Base-by-base conservation (phyloP, 257 asterid species). In the Lycium ferocissimum region DNA sequence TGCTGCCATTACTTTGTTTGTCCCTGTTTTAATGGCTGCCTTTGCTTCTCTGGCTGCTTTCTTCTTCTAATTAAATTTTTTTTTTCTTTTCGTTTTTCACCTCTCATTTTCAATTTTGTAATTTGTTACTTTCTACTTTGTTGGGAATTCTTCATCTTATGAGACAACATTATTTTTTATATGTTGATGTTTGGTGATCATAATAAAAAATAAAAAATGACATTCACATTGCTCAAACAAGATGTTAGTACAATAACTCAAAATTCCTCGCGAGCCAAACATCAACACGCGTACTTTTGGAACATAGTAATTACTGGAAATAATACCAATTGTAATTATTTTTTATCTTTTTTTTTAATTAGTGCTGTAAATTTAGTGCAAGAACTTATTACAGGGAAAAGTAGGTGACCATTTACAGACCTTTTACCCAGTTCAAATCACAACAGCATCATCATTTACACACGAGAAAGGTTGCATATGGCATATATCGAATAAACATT, bases 31-130 rank as follows among this genome's bases (percentile, higher is more conserved):
- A 33, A 75, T 49, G 61, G 81, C 81, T 49, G 43, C 43, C 45
- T 75, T 49, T 75, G 81, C 62, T 49, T 75, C 81, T 75, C 12
- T 75, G 13, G 14, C 62, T 75, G 81, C 81, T 75, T 75, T 75
- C 81, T 22, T 75, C 81, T 49, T 75, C 81, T 75, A 12, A 49
- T 75, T 38, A 49, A 10, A 6, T 0, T 40, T 40, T n/a, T 17
- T 14, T 67, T 3, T 33, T 33, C 17, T 18, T 65, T 11, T 62
- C 13, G 0, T 22, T 10, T 26, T 6, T 66, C 5, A 6, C 13
- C 2, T 0, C 51, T 69, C 53, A 69, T 69, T 69, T 67, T 37
- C 75, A 67, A 2, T 73, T 45, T 45, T 47, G 59, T 20, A 20
- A 20, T 73, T 47, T 49, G 81, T 2, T 20, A 47, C 12, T 37